Percentiles rank a stretch among this genome's conserved stretches.
Evolutionary conservation across 768 basidiomycete species (phyloP).

Genomic region (Boletus pseudopeckii): DNA sequence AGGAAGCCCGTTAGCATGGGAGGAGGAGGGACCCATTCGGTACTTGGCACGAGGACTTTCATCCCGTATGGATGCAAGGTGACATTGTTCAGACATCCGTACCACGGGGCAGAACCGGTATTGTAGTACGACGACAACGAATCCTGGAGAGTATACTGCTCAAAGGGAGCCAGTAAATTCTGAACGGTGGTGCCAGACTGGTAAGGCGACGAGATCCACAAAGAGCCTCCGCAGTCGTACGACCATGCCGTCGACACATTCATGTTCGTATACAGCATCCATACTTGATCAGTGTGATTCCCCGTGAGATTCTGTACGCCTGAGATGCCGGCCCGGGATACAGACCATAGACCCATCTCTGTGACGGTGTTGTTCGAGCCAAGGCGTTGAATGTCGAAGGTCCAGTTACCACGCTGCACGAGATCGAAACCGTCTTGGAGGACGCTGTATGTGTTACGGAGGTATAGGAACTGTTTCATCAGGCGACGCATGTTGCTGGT

Average conservation of each 20-base stretch:
- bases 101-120: conserved; percentile 57
- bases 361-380: conserved; percentile 81
- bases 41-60: conserved; percentile 72
- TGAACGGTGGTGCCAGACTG: conserved; percentile 53
- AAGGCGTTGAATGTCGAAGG: conserved; percentile 68
- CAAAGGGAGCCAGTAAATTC: conserved; percentile 84
- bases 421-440: conserved; percentile 87
- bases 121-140: conserved; percentile 64
- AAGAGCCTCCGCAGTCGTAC: conserved; percentile 50
- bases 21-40: conserved; percentile 65
- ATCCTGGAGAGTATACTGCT: conserved; percentile 64
- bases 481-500: conserved; percentile 74
- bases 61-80: conserved; percentile 73
- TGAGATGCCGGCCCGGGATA: conserved; percentile 60
- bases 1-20: conserved; percentile 76
- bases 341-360: conserved; percentile 87
- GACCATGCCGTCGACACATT: conserved; percentile 67
- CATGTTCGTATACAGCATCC: conserved; percentile 85
- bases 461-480: conserved; percentile 66
- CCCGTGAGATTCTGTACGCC: conserved; percentile 62
- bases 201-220: conserved; percentile 84
- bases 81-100: conserved; percentile 68
- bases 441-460: conserved; percentile 65
- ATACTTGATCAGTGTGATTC: conserved; percentile 61
- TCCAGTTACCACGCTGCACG: conserved; percentile 85